Evolutionary conservation across 306 rosid genomes (phyloP), one percentile per base, ranked within the genome.

Genomic region (Rosa multiflora): DNA sequence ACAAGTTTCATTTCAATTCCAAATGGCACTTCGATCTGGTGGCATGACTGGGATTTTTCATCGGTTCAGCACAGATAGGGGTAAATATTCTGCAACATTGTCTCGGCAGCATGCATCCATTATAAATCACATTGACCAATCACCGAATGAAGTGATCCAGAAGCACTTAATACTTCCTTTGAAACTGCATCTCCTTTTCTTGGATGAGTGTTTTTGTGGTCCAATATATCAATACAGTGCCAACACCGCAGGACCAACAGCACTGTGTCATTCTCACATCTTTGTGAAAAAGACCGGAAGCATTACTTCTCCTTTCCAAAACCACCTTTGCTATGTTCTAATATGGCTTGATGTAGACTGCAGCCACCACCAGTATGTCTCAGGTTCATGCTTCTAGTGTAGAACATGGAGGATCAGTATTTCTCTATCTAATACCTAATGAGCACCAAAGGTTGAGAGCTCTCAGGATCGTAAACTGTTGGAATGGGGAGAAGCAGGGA

Each of bases 401-500:
- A 10, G 64, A 40, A 26, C 70, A 59, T 1, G 58, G 43, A 15
- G 56, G 15, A 58, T 63, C 17, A 26, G 29, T 12, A 35, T 61
- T 6, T 35, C 35, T 74, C 67, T n/a, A 42, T 64, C 44, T 59
- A 75, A 20, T 74, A 55, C 69, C 26, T 12, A 32, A 53, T 8
- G 10, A 42, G 10, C 18, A 59, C 9, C 17, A 35, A 56, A 59
- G 46, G 70, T 75, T 18, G 29, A 26, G 66, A 26, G 58, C 18
- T 9, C 46, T 26, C 70, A 75, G 7, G 12, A 61, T 23, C 29
- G 20, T 17, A 61, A 43, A 15, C 70, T 21, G 70, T 43, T 75
- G 58, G 55, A 68, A 59, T 2, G 78, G 76, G 97, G 93, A 84
- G 94, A 90, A 73, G 89, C 89, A 35, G 91, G 92, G 76, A 88